These are phyloP conservation scores for Agastache rugosa DNA, from an alignment of 257 asterid species.

Conservation along the genomic window DNA sequence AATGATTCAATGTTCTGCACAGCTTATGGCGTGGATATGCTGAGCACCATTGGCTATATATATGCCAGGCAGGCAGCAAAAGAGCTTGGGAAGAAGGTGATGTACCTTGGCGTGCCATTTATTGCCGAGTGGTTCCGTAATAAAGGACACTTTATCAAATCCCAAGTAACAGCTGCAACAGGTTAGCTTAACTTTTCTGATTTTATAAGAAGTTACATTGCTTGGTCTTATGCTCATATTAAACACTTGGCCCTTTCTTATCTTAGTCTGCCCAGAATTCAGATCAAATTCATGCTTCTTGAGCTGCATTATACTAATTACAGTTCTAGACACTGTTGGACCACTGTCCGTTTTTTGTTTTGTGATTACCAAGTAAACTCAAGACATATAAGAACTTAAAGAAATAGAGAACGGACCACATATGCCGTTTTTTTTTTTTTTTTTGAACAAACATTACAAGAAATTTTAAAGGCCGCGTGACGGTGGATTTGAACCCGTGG, in stretches of 20 bases:
- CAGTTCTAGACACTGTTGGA: slow-evolving; percentile 7
- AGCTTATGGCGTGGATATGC: slow-evolving; percentile 99
- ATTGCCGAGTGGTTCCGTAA: slow-evolving; percentile 99
- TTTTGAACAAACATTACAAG: too few species aligned
- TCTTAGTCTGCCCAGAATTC: slow-evolving; percentile 22
- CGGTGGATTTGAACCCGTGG: too few species aligned
- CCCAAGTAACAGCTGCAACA: slow-evolving; percentile 99
- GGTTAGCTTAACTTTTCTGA: slow-evolving; percentile 50
- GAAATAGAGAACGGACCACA: slow-evolving; percentile 19
- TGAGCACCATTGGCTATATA: slow-evolving; percentile 95
- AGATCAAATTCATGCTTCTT: slow-evolving; percentile 21
- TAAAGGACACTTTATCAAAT: slow-evolving; percentile 95
- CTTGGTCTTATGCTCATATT: slow-evolving; percentile 11
- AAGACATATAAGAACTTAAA: slow-evolving; percentile 13
- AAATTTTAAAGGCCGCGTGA: too few species aligned
- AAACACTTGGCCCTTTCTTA: slow-evolving; percentile 15
- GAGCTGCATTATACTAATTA: slow-evolving; percentile 22
- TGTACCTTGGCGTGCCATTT: slow-evolving; percentile 89
- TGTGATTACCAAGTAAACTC: slow-evolving; percentile 10
- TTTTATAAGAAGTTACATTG: slow-evolving; percentile 10
- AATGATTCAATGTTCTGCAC: slow-evolving; percentile 45
- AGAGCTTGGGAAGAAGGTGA: slow-evolving; percentile 98
- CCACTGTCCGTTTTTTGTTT: background rate
- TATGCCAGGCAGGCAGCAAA: slow-evolving; percentile 94
- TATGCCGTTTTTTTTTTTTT: too few species aligned